These are phyloP conservation scores for Ceratocystis colombiana DNA, from an alignment of 2,329 filamentous ascomycete genomes.

Conservation along the genomic window DNA sequence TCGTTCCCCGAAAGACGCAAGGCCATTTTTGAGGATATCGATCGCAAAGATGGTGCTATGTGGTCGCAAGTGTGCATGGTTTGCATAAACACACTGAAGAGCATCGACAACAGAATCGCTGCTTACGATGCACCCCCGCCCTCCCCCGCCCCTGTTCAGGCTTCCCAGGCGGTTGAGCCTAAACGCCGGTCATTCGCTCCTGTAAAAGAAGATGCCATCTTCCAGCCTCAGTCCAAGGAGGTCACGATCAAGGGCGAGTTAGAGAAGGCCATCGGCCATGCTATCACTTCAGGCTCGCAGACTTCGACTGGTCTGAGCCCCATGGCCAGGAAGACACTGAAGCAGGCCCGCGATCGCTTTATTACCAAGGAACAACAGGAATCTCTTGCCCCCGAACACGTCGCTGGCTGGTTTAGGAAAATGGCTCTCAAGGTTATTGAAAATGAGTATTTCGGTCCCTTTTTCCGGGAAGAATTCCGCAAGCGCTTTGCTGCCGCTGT, in stretches of 20 bases:
- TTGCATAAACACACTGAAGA: conserved; percentile 59
- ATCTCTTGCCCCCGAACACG: conserved; percentile 41
- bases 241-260: conserved; percentile 37
- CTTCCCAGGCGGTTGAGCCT: conserved; percentile 28
- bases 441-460: conserved; percentile 48
- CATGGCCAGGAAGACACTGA: conserved; percentile 41
- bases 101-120: conserved; percentile 58
- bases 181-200: conserved; percentile 35
- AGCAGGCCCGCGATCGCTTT: conserved; percentile 40
- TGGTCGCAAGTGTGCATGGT: conserved; percentile 68
- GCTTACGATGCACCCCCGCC: conserved; percentile 37
- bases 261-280: conserved; percentile 39
- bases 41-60: conserved; percentile 65
- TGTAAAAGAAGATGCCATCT: conserved; percentile 39
- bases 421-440: conserved; percentile 39
- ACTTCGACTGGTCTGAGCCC: conserved; percentile 43
- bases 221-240: conserved; percentile 34
- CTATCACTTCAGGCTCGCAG: conserved; percentile 39
- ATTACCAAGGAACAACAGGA: conserved; percentile 47
- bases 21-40: conserved; percentile 77
- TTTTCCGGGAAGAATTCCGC: conserved; percentile 61
- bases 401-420: conserved; percentile 41
- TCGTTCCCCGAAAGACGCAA: conserved; percentile 65
- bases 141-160: conserved; percentile 27
- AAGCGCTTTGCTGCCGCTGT: conserved; percentile 57